These are phyloP conservation scores for Hippophae rhamnoides DNA, from an alignment of 306 rosid species.

Conservation along the genomic window DNA sequence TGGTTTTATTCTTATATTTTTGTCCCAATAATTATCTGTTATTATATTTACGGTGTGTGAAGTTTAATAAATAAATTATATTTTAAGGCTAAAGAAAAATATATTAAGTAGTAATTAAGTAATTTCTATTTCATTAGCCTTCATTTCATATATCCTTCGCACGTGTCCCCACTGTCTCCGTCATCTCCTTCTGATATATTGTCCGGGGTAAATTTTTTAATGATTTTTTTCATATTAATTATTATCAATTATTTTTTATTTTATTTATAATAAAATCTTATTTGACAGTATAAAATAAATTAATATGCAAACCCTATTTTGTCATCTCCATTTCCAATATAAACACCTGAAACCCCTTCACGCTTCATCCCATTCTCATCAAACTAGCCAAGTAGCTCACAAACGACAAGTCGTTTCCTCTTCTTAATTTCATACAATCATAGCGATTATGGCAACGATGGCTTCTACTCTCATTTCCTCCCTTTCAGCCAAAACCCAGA, in stretches of 20 bases:
- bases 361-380: neutral
- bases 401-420: conserved; percentile 4
- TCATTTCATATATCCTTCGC: conserved; percentile 31
- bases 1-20: no score
- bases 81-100: neutral
- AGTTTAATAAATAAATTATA: no score
- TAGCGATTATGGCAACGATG: conserved; percentile 26
- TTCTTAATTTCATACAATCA: neutral
- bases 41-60: no score
- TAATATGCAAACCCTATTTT: no score
- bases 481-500: conserved; percentile 29
- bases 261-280: no score
- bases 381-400: neutral
- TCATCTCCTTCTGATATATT: conserved; percentile 10
- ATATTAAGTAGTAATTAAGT: no score
- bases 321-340: conserved; percentile 5
- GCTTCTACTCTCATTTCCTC: conserved; percentile 41
- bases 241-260: no score
- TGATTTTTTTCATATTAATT: no score
- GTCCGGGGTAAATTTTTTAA: neutral
- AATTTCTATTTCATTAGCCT: conserved; percentile 18
- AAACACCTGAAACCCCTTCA: neutral
- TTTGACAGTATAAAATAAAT: no score
- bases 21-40: no score
- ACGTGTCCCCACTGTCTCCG: conserved; percentile 12